Percentiles rank a stretch among this genome's conserved stretches.
Conservation (phyloP, 2,329 filamentous ascomycete genomes). For the Fusarium nisikadoi region DNA sequence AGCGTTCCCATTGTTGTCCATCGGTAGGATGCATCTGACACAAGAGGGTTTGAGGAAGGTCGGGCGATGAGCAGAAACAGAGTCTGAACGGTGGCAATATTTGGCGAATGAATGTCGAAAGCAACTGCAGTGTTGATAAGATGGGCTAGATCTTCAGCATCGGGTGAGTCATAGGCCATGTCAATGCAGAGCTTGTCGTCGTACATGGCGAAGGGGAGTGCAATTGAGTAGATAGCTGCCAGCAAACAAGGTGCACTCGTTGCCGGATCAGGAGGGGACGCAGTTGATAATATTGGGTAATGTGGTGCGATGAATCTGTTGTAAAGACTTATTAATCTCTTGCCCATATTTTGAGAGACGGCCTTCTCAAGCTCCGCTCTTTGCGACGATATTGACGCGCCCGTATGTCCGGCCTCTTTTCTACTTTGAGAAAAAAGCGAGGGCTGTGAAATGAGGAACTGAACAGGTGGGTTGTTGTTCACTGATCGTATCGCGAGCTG, state of each 20-base stretch:
- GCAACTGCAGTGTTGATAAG: not conserved
- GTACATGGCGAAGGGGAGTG: not conserved
- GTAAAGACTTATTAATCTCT: not conserved
- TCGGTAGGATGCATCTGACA: not conserved
- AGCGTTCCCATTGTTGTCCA: not conserved
- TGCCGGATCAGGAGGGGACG: not conserved
- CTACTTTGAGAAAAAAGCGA: not conserved
- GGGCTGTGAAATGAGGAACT: not conserved
- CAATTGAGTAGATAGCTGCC: not conserved
- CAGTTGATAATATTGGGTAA: not conserved
- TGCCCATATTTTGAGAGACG: not conserved
- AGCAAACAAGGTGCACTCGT: not conserved
- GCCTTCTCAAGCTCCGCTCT: not conserved
- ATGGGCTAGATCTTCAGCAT: not conserved
- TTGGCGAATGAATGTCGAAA: not conserved
- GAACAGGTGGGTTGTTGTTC: not conserved
- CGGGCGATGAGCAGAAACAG: not conserved
- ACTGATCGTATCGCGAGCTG: not conserved
- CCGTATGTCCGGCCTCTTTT: not conserved
- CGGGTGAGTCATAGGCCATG: conserved; percentile 4
- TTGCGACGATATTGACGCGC: not conserved
- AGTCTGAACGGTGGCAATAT: not conserved
- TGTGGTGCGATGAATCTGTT: not conserved
- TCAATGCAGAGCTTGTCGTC: conserved; percentile 6
- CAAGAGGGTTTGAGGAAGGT: not conserved